phyloP scores from a whole-genome alignment of 345 rosid genomes.

The Pistacia atlantica region DNA sequence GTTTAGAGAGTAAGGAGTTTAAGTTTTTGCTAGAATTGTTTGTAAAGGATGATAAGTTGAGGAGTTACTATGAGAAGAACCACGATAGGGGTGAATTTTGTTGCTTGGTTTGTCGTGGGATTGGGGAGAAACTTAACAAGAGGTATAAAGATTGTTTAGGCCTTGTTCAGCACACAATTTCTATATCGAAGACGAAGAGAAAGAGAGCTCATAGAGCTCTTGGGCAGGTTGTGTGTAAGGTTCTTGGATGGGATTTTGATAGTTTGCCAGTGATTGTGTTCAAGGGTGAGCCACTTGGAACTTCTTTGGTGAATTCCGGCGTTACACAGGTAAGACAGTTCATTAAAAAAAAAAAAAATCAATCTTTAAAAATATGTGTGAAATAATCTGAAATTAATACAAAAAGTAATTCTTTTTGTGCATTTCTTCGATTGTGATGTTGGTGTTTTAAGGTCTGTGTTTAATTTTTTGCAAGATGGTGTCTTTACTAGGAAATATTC shows the following conservation, averaged over 20 bases:
- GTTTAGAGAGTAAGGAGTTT: constrained; percentile 39
- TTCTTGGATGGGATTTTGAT: constrained; percentile 56
- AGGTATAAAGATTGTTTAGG: constrained; percentile 61
- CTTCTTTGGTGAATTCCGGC: constrained; percentile 16
- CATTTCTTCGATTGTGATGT: neutral
- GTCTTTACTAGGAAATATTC: no score
- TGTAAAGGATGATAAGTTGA: constrained; percentile 47
- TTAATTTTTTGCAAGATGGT: neutral
- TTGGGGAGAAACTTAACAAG: constrained; percentile 41
- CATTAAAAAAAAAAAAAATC: no score
- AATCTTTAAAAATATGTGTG: no score
- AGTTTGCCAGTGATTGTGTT: constrained; percentile 44
- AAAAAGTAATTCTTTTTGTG: neutral
- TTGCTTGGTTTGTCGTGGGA: constrained; percentile 70
- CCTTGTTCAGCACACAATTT: constrained; percentile 61
- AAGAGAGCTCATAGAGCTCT: constrained; percentile 50
- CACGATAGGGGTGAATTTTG: constrained; percentile 53
- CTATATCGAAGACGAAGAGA: constrained; percentile 44
- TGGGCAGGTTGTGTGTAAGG: constrained; percentile 52
- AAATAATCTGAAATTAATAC: neutral
- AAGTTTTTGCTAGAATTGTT: constrained; percentile 49
- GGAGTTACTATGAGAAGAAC: constrained; percentile 57
- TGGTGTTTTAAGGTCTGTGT: neutral
- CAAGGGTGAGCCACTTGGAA: constrained; percentile 43
- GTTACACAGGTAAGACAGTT: constrained; percentile 24